phyloP scores from a whole-genome alignment of 192 early-diverging fungal genomes.

The Mortierella alpina region DNA sequence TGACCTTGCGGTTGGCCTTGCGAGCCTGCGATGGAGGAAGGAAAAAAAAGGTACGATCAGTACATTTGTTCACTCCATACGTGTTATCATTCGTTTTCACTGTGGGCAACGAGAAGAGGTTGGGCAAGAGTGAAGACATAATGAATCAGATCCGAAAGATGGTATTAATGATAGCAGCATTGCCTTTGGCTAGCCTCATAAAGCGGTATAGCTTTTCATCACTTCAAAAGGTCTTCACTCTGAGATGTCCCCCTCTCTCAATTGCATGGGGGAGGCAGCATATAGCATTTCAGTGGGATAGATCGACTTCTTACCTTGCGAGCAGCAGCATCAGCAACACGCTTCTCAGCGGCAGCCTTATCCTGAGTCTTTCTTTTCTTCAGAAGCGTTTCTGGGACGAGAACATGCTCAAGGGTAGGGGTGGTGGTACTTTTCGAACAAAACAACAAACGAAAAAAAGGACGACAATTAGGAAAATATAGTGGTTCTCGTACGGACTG shows the following conservation, averaged over 20 bases:
- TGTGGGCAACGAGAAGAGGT: not conserved
- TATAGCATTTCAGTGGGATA: not conserved
- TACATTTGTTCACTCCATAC: not conserved
- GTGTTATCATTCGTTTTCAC: constrained; percentile 2
- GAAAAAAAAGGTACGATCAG: constrained; percentile 6
- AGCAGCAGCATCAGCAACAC: constrained; percentile 62
- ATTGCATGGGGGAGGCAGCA: not conserved
- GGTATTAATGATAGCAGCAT: constrained; percentile 64
- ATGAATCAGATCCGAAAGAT: constrained; percentile 88
- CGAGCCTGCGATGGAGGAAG: constrained; percentile 31
- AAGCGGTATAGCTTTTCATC: constrained; percentile 32
- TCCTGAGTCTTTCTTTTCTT: constrained; percentile 86
- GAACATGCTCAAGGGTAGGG: constrained; percentile 74
- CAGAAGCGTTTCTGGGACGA: constrained; percentile 88
- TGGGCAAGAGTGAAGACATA: not conserved
- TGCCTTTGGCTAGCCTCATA: constrained; percentile 49
- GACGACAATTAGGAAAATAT: constrained; percentile 29
- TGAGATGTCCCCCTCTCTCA: constrained; percentile 46
- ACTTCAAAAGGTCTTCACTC: constrained; percentile 10
- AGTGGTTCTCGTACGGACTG: constrained; percentile 43
- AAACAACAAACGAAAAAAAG: constrained; percentile 22
- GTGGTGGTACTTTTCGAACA: constrained; percentile 56
- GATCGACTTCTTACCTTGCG: constrained; percentile 57
- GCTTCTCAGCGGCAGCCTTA: constrained; percentile 74
- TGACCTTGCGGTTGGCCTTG: constrained; percentile 86